Base-by-base conservation (phyloP, 371 early-diverging fungal species). In the Syncephalastrum monosporum region DNA sequence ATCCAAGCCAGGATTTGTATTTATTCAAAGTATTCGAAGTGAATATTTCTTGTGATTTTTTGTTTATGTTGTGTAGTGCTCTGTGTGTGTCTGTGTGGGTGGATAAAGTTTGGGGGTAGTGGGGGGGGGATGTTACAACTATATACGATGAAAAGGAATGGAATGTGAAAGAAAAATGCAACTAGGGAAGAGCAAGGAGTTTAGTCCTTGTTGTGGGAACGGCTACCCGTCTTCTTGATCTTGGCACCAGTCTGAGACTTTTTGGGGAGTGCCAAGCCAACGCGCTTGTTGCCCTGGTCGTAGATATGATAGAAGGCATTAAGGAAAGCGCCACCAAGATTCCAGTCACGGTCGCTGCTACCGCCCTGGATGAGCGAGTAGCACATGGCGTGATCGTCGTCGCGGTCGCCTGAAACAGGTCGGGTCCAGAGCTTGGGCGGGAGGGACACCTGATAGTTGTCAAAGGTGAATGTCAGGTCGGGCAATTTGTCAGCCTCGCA, bases 251-350 rank as follows among this genome's bases (percentile, higher is more conserved):
- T 59, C n/a, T 59, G 53, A 21, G 33, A 24, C 19, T 59, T 63
- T 55, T 72, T 74, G 17, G 72, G 69, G 29, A 66, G 64, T 21
- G 74, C 77, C 23, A 77, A 59, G 45, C 78, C 78, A 33, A 71
- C 50, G 44, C 70, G 72, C 21, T 49, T 55, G 27, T 71, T 67
- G 19, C 68, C 68, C n/a, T 44, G 38, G 42, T 64, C 64, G 41
- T 67, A 75, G 17, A 75, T 67, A 45, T 72, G 72, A 45, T 75
- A 75, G 55, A 76, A 76, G 56, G 64, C 68, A 49, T 77, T 70
- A 27, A 72, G 54, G 57, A 77, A 77, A 6, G 74, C 59, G 42
- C 67, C 67, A n/a, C 78, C 78, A 45, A 77, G 65, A 38, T 53
- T 56, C 78, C 78, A 77, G 33, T 71, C 53, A 55, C 65, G 73